Base-by-base conservation (phyloP, 2,329 filamentous ascomycete genomes). In the Colletotrichum sp. region DNA sequence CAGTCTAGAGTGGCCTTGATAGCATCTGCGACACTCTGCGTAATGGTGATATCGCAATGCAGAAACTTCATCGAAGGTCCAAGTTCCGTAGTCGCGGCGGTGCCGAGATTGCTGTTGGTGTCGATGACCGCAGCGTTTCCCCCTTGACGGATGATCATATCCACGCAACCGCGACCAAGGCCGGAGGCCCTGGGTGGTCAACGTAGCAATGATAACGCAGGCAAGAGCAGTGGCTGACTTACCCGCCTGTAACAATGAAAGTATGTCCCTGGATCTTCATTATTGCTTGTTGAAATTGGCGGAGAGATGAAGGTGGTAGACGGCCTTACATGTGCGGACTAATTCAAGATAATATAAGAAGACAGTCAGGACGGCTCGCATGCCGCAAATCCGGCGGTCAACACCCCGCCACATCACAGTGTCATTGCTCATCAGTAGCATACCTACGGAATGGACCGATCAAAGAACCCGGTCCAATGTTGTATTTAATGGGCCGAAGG, bases 241-340 rank as follows among this genome's bases (percentile, higher is more conserved):
- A 57, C 52, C 52, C 52, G 21, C 52, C 52, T 2, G 21, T 57
- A 0, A 57, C 21, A 26, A 57, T 26, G 14, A 26, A 57, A 26
- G 12, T 57, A 24, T 21, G 52, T 9, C 52, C 52, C 21, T 57
- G 8, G 3, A 57, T 57, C 52, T 4, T 24, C 52, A 57, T 57
- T 0, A 57, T 1, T 57, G 21, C 1, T 57, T 0, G n/a, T 57
- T 26, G 12, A 57, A 13, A 24, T 57, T 9, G 0, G 0, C 6
- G 4, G 14, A 13, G 10, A 0, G 21, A 18, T 26, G 0, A 57
- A 7, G 21, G n/a, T 7, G 24, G 10, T 4, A 57, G 52, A 24
- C 8, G 2, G 7, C 6, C 8, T 8, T 24, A 55, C 16, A 57
- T 2, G 52, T 57, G 24, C 10, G 24, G 13, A 8, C 52, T 16